A percentile compares a stretch with the other conserved stretches of the same genome.
phyloP scores from a whole-genome alignment of 164 flowering plant species.

The Vitis rotundifolia region DNA sequence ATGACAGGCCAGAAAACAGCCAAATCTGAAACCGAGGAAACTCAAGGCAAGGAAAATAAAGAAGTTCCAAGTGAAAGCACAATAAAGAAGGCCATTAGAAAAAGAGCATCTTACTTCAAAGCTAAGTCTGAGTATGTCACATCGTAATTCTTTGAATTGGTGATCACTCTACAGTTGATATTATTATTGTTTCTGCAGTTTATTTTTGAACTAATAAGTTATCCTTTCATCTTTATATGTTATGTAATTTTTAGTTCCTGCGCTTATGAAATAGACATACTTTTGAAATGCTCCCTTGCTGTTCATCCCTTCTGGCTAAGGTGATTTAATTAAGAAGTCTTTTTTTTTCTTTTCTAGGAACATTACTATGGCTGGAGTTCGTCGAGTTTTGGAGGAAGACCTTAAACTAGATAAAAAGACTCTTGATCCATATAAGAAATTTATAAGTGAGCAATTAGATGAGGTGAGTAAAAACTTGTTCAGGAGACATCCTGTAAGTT shows the following conservation, averaged over 20 bases:
- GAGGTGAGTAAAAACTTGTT: constrained; percentile 41
- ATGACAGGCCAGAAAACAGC: constrained; percentile 29
- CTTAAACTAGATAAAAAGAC: constrained; percentile 65
- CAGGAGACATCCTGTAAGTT: neutral
- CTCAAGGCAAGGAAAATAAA: constrained; percentile 21
- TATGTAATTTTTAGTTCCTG: neutral
- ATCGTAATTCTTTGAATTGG: constrained; percentile 5
- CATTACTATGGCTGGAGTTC: constrained; percentile 65
- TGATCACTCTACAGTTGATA: neutral
- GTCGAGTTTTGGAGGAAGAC: constrained; percentile 88
- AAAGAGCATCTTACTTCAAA: constrained; percentile 63
- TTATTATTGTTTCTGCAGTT: neutral
- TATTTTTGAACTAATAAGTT: neutral
- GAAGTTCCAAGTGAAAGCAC: constrained; percentile 37
- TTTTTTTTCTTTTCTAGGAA: constrained; percentile 35
- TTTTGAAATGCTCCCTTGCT: no score
- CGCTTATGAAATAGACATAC: neutral
- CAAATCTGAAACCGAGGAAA: constrained; percentile 31
- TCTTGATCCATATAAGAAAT: constrained; percentile 70
- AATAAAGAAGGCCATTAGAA: constrained; percentile 60
- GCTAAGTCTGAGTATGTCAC: constrained; percentile 68
- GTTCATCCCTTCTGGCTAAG: no score
- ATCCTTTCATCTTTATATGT: neutral
- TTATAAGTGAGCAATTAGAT: constrained; percentile 58
- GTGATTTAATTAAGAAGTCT: no score